A percentile compares a stretch with the other conserved stretches of the same genome.
These are phyloP conservation scores for Neonectria punicea DNA, from an alignment of 2,329 filamentous ascomycete species.

Conservation along the genomic window DNA sequence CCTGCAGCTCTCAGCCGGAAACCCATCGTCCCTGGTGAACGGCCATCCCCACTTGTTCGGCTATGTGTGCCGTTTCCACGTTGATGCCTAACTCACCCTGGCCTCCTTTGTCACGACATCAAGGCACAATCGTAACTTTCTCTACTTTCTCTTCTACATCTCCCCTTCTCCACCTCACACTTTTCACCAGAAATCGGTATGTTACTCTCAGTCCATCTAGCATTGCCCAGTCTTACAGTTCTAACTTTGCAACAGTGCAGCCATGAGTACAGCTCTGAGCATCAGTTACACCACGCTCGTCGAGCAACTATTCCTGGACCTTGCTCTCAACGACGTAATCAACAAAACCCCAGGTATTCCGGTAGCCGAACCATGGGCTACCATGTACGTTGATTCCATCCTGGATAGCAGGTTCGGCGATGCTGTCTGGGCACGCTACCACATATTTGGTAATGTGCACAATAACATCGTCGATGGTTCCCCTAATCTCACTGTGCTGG, in stretches of 20 bases:
- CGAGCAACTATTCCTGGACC: conserved; percentile 9
- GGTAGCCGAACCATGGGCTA: conserved; percentile 7
- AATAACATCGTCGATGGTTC: not conserved
- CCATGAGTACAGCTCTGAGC: not conserved
- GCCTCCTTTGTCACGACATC: not conserved
- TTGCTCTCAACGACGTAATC: conserved; percentile 6
- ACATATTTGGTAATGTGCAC: not conserved
- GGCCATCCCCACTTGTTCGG: not conserved
- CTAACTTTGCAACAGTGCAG: not conserved
- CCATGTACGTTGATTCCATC: conserved; percentile 9
- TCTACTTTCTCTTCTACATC: not conserved
- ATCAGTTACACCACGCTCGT: conserved; percentile 3
- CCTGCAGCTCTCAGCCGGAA: not conserved
- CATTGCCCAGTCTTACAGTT: not conserved
- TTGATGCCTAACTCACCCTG: not conserved
- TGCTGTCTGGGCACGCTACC: conserved; percentile 15
- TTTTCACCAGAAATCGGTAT: not conserved
- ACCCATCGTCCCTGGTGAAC: too few relatives aligned
- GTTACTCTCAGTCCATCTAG: not conserved
- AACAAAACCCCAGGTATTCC: not conserved
- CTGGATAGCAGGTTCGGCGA: conserved; percentile 6
- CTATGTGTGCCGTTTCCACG: not conserved
- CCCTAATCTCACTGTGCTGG: not conserved
- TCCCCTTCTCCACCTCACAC: not conserved
- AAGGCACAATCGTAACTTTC: not conserved